Percentiles rank a stretch among this genome's conserved stretches.
These are phyloP conservation scores for Astrocystis sublimbata DNA, from an alignment of 495 filamentous ascomycete species.

Conservation along the genomic window DNA sequence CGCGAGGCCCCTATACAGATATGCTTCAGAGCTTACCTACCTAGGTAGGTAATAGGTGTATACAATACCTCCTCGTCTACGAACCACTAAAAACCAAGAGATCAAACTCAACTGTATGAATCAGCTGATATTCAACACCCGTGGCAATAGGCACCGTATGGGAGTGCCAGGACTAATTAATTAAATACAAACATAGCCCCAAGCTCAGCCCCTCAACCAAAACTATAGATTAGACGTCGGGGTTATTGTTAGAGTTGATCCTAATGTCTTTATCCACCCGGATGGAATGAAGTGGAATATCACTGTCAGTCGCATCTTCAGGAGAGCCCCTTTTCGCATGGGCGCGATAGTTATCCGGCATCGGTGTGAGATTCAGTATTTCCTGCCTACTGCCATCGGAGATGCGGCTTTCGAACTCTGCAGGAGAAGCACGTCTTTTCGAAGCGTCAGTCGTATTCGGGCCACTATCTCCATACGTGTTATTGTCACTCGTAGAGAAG, in stretches of 20 bases:
- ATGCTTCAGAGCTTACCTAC: not conserved
- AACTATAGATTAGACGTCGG: not conserved
- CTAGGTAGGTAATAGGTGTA: not conserved
- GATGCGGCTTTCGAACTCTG: not conserved
- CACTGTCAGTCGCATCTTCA: not conserved
- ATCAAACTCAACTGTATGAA: not conserved
- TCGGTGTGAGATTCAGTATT: not conserved
- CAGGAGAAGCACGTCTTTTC: not conserved
- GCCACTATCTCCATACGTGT: not conserved
- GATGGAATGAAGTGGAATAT: constrained; percentile 13
- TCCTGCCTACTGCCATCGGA: constrained; percentile 7
- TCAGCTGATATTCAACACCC: not conserved
- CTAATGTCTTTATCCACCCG: constrained; percentile 12
- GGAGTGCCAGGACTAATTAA: not conserved
- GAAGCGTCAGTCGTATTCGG: not conserved
- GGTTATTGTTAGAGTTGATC: not conserved
- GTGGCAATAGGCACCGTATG: not conserved
- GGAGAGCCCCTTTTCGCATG: constrained; percentile 9
- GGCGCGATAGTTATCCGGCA: constrained; percentile 8
- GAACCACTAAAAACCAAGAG: not conserved
- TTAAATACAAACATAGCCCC: not conserved
- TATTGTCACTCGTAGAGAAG: not conserved
- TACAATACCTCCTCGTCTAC: not conserved
- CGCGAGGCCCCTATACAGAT: not conserved
- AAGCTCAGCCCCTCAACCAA: not conserved